Percentiles rank a stretch among this genome's conserved stretches.
Evolutionary conservation across 768 basidiomycete genomes (phyloP).

Genomic region (Lactarius evosmus): DNA sequence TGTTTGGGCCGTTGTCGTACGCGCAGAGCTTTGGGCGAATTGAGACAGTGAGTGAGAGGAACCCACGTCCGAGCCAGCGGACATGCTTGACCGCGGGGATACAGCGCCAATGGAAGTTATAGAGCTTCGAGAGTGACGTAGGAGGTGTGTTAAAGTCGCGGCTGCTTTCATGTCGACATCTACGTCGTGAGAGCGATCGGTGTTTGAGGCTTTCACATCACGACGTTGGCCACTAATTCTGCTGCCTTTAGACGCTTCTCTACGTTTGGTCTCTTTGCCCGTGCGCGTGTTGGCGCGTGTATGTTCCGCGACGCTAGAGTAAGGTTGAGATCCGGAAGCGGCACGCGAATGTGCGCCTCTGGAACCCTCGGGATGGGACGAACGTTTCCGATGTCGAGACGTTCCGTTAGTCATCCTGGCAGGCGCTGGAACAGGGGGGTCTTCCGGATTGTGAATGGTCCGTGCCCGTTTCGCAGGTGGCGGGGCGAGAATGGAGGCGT

Average conservation of each 20-base stretch:
- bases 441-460: conserved; percentile 71
- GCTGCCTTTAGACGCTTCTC: conserved; percentile 6
- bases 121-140: conserved; percentile 62
- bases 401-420: conserved; percentile 33
- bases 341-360: conserved; percentile 16
- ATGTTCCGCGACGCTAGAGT: conserved; percentile 26
- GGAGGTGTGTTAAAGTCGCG: conserved; percentile 70
- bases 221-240: conserved; percentile 12
- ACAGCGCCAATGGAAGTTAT: conserved; percentile 50
- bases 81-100: conserved; percentile 69
- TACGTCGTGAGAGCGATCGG: conserved; percentile 42
- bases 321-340: conserved; percentile 16
- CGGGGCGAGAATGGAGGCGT: conserved; percentile 69
- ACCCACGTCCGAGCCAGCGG: conserved; percentile 62
- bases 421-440: conserved; percentile 62
- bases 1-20: conserved; percentile 44
- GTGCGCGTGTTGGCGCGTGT: conserved; percentile 26
- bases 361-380: conserved; percentile 22
- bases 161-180: conserved; percentile 82
- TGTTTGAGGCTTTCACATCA: conserved; percentile 13
- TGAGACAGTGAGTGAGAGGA: conserved; percentile 61
- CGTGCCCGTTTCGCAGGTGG: conserved; percentile 74
- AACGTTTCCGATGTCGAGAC: conserved; percentile 29
- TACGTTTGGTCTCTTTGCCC: conserved; percentile 20
- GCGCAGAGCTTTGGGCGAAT: conserved; percentile 64